Percentiles rank a stretch among this genome's conserved stretches.
phyloP scores from a whole-genome alignment of 2,329 filamentous ascomycete species.

The Aspergillus sp. region DNA sequence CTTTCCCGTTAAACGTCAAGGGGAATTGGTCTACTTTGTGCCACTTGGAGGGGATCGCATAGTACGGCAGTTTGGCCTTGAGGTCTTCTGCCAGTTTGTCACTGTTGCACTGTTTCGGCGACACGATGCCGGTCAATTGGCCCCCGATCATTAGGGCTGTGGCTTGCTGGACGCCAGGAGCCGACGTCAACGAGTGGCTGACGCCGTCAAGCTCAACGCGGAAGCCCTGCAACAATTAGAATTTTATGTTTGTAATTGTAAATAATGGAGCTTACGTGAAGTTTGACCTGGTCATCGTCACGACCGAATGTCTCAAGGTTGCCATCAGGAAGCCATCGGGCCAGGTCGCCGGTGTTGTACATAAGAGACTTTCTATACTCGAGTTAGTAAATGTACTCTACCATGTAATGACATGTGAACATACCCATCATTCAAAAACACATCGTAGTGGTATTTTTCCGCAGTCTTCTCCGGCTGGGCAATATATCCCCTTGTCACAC shows the following conservation, averaged over 20 bases:
- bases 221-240: not conserved
- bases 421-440: constrained; percentile 9
- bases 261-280: constrained; percentile 6
- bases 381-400: not conserved
- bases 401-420: not conserved
- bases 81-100: not conserved
- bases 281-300: constrained; percentile 13
- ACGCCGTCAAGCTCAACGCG: constrained; percentile 13
- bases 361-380: constrained; percentile 4
- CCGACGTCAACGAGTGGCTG: constrained; percentile 7
- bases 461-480: constrained; percentile 8
- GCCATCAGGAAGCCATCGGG: constrained; percentile 10
- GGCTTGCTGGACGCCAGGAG: constrained; percentile 2
- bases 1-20: constrained; percentile 10
- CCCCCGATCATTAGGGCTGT: constrained; percentile 7
- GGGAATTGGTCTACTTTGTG: constrained; percentile 1
- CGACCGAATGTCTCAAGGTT: constrained; percentile 9
- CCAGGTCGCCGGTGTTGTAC: constrained; percentile 14
- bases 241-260: too few species aligned
- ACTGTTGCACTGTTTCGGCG: not conserved
- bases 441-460: constrained; percentile 8
- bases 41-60: constrained; percentile 8
- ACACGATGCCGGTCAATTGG: constrained; percentile 5
- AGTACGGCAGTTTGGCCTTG: constrained; percentile 4
- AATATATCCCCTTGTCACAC: constrained; percentile 8